These are phyloP conservation scores for Apiospora koreana DNA, from an alignment of 2,329 filamentous ascomycete species.

Conservation along the genomic window DNA sequence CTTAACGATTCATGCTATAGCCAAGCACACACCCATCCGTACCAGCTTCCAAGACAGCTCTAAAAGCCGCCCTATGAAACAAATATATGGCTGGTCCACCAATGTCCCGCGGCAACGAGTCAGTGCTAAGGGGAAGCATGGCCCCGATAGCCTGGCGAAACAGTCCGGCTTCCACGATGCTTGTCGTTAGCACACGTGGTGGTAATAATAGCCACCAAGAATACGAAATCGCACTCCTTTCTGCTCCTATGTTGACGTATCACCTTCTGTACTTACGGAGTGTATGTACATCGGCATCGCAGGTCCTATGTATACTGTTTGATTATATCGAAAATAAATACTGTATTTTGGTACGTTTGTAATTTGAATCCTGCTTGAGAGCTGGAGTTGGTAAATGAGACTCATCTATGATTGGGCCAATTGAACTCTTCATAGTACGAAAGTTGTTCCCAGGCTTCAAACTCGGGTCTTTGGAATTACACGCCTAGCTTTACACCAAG, in stretches of 20 bases:
- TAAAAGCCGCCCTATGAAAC: slow-evolving; percentile 2
- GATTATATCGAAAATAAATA: background rate
- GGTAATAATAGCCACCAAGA: background rate
- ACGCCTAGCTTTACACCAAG: background rate
- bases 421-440: background rate
- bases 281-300: background rate
- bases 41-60: background rate
- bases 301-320: background rate
- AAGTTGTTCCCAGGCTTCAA: background rate
- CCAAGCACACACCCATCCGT: background rate
- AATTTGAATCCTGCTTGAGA: background rate
- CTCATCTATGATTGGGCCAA: background rate
- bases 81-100: background rate
- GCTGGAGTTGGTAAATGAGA: background rate
- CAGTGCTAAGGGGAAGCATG: background rate
- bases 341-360: background rate
- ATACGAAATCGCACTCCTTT: background rate
- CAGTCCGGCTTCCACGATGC: background rate
- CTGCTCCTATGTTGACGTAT: background rate
- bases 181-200: background rate
- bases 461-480: background rate
- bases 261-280: background rate
- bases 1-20: slow-evolving; percentile 4
- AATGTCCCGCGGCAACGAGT: background rate
- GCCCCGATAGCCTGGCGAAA: background rate